phyloP scores from a whole-genome alignment of 768 basidiomycete species.

The Trametes coccinea region DNA sequence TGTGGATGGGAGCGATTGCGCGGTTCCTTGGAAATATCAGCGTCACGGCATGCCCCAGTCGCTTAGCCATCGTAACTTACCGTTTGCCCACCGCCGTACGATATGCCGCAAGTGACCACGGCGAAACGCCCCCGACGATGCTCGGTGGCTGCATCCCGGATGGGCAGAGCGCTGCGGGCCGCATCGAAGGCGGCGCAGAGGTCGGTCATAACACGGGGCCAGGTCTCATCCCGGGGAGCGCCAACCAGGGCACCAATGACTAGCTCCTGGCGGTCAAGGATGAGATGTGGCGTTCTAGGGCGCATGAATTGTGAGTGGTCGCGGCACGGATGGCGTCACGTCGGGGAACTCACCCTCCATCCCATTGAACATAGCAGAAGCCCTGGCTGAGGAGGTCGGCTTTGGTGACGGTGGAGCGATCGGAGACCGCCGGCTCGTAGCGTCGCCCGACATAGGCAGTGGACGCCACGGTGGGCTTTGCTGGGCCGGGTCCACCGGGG shows the following conservation, averaged over 20 bases:
- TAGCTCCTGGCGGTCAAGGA: not conserved
- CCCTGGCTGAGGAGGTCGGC: not conserved
- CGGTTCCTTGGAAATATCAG: not conserved
- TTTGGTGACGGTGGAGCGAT: no score
- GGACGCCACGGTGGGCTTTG: no score
- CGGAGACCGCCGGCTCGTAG: not conserved
- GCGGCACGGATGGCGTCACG: not conserved
- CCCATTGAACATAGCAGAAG: not conserved
- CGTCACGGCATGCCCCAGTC: not conserved
- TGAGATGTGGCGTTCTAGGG: not conserved
- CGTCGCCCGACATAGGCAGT: not conserved
- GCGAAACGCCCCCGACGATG: constrained; percentile 25
- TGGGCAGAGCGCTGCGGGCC: not conserved
- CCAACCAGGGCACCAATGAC: no score
- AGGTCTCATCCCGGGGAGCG: no score
- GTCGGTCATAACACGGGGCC: no score
- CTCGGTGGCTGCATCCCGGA: not conserved
- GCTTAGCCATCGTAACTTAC: not conserved
- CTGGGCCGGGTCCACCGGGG: no score
- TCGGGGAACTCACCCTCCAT: not conserved
- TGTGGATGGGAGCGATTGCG: not conserved
- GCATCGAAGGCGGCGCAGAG: not conserved
- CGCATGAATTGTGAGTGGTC: not conserved
- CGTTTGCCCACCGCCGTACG: constrained; percentile 34
- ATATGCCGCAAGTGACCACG: constrained; percentile 27